Conservation (phyloP, 768 basidiomycete genomes). For the Mycena albidolilacea region DNA sequence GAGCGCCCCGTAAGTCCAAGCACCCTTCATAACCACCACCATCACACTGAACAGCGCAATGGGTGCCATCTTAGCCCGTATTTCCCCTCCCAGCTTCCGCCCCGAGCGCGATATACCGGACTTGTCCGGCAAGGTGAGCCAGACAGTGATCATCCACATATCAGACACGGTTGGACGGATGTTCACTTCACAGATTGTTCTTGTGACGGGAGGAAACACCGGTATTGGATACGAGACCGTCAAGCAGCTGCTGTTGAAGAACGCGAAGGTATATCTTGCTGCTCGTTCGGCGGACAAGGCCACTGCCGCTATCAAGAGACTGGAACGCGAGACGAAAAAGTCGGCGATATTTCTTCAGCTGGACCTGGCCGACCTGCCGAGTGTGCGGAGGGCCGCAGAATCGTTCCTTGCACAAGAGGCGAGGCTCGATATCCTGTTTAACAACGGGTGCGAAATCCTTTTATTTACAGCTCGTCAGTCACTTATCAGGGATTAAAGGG, state of each 20-base stretch:
- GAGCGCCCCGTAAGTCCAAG: too few relatives aligned
- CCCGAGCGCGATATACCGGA: conserved; percentile 5
- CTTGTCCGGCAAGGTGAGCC: background rate
- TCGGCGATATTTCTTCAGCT: background rate
- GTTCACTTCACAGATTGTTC: background rate
- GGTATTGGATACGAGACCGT: conserved; percentile 5
- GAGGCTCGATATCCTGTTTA: background rate
- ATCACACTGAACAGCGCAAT: background rate
- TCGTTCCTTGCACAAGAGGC: background rate
- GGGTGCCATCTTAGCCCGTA: background rate
- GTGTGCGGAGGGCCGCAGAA: conserved; percentile 2
- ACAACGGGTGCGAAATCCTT: background rate
- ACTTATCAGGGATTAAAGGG: background rate
- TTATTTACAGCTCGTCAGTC: background rate
- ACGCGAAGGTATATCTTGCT: conserved; percentile 5
- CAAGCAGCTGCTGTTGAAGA: background rate
- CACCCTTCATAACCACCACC: too few relatives aligned
- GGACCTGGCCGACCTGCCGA: background rate
- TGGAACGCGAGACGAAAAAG: background rate
- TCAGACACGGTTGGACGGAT: background rate
- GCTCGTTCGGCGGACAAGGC: background rate
- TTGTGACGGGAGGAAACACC: conserved; percentile 7
- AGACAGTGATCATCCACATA: background rate
- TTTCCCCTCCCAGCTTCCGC: background rate
- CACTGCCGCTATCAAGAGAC: background rate